Evolutionary conservation across 1,284 basidiomycete genomes (phyloP).

Genomic region (Cutaneotrichosporon sp.): DNA sequence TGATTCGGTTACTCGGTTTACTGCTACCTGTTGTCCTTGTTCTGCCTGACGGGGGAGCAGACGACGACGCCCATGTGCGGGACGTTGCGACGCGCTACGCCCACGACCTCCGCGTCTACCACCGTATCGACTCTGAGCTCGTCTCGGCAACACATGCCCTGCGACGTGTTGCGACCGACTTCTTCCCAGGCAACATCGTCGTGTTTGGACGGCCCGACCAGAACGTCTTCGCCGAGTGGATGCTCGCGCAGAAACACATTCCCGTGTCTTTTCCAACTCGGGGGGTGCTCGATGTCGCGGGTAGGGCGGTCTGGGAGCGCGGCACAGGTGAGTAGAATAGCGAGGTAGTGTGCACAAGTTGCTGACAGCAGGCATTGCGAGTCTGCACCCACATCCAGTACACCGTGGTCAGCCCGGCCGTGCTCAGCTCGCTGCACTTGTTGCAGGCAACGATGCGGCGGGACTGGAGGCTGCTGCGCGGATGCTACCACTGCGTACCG

Average conservation of each 20-base stretch:
- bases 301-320: slow-evolving; percentile 29
- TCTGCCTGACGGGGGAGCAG: slow-evolving; percentile 26
- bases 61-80: slow-evolving; percentile 23
- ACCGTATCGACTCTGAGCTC: slow-evolving; percentile 63
- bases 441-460: slow-evolving; percentile 56
- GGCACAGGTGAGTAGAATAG: slow-evolving; percentile 32
- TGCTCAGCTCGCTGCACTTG: slow-evolving; percentile 53
- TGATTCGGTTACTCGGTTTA: slow-evolving; percentile 60
- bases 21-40: slow-evolving; percentile 57
- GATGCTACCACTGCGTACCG: slow-evolving; percentile 75
- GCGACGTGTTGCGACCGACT: slow-evolving; percentile 16
- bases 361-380: slow-evolving; percentile 54
- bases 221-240: slow-evolving; percentile 29
- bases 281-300: slow-evolving; percentile 29
- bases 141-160: slow-evolving; percentile 52
- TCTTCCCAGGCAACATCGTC: slow-evolving; percentile 56
- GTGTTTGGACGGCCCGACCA: slow-evolving; percentile 45
- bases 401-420: slow-evolving; percentile 27
- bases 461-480: slow-evolving; percentile 62
- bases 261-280: slow-evolving; percentile 40
- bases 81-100: slow-evolving; percentile 61
- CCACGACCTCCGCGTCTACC: slow-evolving; percentile 63
- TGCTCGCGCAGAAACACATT: slow-evolving; percentile 24
- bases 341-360: neutral
- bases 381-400: slow-evolving; percentile 67